A percentile compares a stretch with the other conserved stretches of the same genome.
Evolutionary conservation across 1,284 basidiomycete species (phyloP).

Genomic region (Grifola frondosa): DNA sequence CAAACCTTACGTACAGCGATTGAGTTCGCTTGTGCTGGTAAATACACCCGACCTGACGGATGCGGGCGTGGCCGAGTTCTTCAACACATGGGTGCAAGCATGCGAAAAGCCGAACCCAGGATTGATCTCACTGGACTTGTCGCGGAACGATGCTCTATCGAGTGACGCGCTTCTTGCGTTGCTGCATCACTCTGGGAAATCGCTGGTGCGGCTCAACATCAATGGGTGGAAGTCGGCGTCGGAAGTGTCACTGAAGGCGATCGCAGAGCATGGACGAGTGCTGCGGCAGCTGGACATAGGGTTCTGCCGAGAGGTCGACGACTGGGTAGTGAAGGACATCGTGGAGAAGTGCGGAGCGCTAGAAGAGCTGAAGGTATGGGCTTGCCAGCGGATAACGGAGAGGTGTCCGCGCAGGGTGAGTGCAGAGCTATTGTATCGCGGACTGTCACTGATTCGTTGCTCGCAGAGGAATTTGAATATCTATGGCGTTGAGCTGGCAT

Average conservation of each 20-base stretch:
- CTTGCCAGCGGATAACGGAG: constrained; percentile 66
- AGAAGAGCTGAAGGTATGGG: constrained; percentile 66
- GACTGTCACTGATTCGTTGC: constrained; percentile 4
- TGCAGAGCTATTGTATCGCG: neutral
- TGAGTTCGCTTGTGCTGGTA: constrained; percentile 61
- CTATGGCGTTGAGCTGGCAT: constrained; percentile 41
- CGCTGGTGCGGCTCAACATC: constrained; percentile 68
- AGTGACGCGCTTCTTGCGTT: constrained; percentile 63
- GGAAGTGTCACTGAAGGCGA: constrained; percentile 51
- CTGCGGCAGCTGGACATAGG: constrained; percentile 77
- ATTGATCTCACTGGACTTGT: constrained; percentile 55
- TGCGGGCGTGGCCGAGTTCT: constrained; percentile 67
- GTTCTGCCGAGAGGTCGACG: constrained; percentile 85
- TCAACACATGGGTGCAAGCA: constrained; percentile 40
- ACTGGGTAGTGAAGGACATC: constrained; percentile 77
- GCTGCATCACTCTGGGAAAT: constrained; percentile 66
- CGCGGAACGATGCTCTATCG: constrained; percentile 61
- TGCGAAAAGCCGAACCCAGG: constrained; percentile 38
- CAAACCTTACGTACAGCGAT: constrained; percentile 45
- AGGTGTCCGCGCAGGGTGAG: constrained; percentile 53
- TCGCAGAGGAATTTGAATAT: constrained; percentile 44
- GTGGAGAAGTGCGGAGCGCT: constrained; percentile 56
- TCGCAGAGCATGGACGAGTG: constrained; percentile 48
- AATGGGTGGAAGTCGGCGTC: constrained; percentile 74
- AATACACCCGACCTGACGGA: constrained; percentile 68